Conservation (phyloP, 148 eudicot genomes). For the Vaccinium macrocarpon region DNA sequence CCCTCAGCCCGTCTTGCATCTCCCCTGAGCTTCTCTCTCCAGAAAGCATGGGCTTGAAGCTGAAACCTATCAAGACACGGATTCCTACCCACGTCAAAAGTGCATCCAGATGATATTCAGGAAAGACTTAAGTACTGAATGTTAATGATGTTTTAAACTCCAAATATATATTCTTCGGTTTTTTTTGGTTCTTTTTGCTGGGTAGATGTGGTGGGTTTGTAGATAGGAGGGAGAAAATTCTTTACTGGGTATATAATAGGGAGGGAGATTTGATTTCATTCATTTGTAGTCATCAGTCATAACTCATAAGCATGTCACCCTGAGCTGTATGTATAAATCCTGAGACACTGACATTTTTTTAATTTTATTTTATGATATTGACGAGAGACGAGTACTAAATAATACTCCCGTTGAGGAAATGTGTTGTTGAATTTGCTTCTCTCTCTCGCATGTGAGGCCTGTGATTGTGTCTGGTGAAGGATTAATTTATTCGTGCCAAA, state of each 20-base stretch:
- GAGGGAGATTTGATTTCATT: constrained; percentile 20
- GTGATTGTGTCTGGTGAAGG: background rate
- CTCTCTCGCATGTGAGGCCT: background rate
- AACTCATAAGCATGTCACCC: constrained; percentile 20
- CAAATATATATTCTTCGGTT: background rate
- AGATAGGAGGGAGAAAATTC: constrained; percentile 22
- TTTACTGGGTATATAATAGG: constrained; percentile 21
- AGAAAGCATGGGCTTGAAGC: constrained; percentile 95
- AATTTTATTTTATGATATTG: constrained; percentile 13
- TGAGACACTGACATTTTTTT: background rate
- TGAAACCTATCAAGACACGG: constrained; percentile 95
- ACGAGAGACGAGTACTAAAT: constrained; percentile 14
- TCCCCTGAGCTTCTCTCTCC: constrained; percentile 94
- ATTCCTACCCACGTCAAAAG: constrained; percentile 21
- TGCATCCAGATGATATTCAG: constrained; percentile 11
- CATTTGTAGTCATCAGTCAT: constrained; percentile 26
- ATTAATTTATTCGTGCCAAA: too few species aligned
- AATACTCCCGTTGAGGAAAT: background rate
- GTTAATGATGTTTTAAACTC: background rate
- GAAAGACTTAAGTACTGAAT: background rate
- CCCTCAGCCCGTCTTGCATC: constrained; percentile 75
- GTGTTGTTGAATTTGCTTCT: background rate
- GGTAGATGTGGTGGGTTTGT: constrained; percentile 20
- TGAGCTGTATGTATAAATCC: constrained; percentile 15
- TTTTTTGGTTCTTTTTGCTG: constrained; percentile 8